Evolutionary conservation across 805 yeast genomes (phyloP).

Genomic region (Cyberlindnera euphorbiae): DNA sequence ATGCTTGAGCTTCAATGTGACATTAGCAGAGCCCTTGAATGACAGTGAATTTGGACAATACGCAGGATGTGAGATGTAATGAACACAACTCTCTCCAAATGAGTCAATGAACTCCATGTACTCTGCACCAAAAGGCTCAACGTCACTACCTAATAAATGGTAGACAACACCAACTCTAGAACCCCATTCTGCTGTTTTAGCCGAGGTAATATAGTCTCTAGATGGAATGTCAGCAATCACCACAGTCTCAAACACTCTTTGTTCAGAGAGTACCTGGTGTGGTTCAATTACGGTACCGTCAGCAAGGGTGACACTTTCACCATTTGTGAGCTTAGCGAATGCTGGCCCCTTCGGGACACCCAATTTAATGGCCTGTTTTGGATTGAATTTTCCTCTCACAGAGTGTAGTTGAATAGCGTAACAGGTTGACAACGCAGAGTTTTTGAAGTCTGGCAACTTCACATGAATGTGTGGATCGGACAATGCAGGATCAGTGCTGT

Average conservation of each 20-base stretch:
- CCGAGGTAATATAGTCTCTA: constrained; percentile 35
- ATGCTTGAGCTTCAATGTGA: constrained; percentile 52
- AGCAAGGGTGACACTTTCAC: constrained; percentile 49
- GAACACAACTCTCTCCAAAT: constrained; percentile 50
- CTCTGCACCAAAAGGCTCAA: constrained; percentile 40
- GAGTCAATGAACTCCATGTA: constrained; percentile 47
- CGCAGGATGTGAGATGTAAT: constrained; percentile 68
- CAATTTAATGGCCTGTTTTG: constrained; percentile 56
- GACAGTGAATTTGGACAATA: constrained; percentile 58
- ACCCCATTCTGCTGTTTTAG: constrained; percentile 27
- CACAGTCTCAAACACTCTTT: constrained; percentile 53
- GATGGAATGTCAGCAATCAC: constrained; percentile 73
- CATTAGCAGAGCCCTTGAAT: constrained; percentile 49
- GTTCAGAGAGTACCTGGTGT: constrained; percentile 65
- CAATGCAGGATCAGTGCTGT: constrained; percentile 30
- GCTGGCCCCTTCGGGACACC: constrained; percentile 65
- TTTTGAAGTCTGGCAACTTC: constrained; percentile 27
- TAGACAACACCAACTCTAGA: constrained; percentile 52
- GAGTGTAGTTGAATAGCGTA: constrained; percentile 67
- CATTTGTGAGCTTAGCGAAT: constrained; percentile 56
- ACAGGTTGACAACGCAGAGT: constrained; percentile 40
- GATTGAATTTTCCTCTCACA: constrained; percentile 71
- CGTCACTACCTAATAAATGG: constrained; percentile 67
- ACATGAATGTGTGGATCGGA: constrained; percentile 33
- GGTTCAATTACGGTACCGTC: constrained; percentile 60